These are phyloP conservation scores for Zelopaecilomyces penicillatus DNA, from an alignment of 2,329 filamentous ascomycete species.

Conservation along the genomic window DNA sequence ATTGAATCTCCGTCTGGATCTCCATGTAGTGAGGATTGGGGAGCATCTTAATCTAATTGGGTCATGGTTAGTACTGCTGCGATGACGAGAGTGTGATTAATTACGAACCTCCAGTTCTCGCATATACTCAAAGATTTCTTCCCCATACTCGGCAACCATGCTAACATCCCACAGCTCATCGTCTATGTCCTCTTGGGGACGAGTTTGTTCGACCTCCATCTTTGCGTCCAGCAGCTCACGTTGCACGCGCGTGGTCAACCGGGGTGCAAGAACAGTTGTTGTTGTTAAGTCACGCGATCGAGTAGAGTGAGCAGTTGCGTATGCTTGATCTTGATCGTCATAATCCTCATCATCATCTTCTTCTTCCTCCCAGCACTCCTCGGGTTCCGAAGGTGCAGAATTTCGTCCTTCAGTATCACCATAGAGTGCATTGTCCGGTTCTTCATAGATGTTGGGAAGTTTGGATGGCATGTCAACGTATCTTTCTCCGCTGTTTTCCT, in stretches of 20 bases:
- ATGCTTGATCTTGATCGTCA: slow-evolving; percentile 56
- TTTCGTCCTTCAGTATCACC: slow-evolving; percentile 17
- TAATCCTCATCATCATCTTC: slow-evolving; percentile 67
- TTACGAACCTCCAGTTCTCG: slow-evolving; percentile 68
- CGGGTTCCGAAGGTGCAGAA: slow-evolving; percentile 33
- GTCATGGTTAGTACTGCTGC: slow-evolving; percentile 2
- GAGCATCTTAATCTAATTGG: slow-evolving; percentile 63
- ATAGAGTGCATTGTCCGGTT: slow-evolving; percentile 16
- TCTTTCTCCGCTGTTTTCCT: slow-evolving; percentile 16
- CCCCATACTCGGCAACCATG: slow-evolving; percentile 95
- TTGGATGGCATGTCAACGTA: slow-evolving; percentile 17
- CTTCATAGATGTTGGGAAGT: slow-evolving; percentile 24
- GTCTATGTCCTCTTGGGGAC: slow-evolving; percentile 66
- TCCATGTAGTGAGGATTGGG: slow-evolving; percentile 96
- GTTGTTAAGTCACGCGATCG: slow-evolving; percentile 58
- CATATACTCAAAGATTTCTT: slow-evolving; percentile 95
- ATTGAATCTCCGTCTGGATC: slow-evolving; percentile 91
- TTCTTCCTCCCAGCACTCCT: slow-evolving; percentile 73
- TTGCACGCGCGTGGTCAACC: slow-evolving; percentile 57
- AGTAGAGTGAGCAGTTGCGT: slow-evolving; percentile 67
- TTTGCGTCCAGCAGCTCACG: slow-evolving; percentile 63
- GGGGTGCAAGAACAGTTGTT: slow-evolving; percentile 61
- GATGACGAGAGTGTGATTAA: background rate
- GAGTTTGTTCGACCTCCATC: slow-evolving; percentile 59
- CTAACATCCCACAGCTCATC: slow-evolving; percentile 90